A percentile compares a stretch with the other conserved stretches of the same genome.
Evolutionary conservation across 1,139 yeast species (phyloP).

Genomic region (Saccharomycopsis hybrid): DNA sequence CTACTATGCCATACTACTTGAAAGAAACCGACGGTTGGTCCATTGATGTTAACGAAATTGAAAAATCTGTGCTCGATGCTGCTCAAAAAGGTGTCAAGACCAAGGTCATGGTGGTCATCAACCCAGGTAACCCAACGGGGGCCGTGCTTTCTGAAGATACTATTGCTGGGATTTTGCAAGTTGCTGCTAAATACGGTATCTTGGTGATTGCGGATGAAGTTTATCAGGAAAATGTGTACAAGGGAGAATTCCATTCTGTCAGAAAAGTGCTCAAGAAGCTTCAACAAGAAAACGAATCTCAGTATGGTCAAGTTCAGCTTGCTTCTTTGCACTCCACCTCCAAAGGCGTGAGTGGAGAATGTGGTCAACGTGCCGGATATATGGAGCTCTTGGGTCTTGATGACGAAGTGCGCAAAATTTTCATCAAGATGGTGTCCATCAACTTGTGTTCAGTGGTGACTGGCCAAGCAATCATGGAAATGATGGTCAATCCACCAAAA

Average conservation of each 20-base stretch:
- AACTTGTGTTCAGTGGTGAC: constrained; percentile 89
- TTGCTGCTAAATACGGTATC: constrained; percentile 79
- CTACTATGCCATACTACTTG: constrained; percentile 81
- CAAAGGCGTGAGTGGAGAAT: constrained; percentile 95
- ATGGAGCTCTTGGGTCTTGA: constrained; percentile 87
- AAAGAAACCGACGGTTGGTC: constrained; percentile 83
- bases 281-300: constrained; percentile 43
- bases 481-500: constrained; percentile 89
- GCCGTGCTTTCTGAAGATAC: constrained; percentile 60
- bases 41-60: constrained; percentile 64
- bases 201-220: constrained; percentile 97
- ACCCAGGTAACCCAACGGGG: constrained; percentile 98
- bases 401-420: constrained; percentile 58
- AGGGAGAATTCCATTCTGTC: constrained; percentile 57
- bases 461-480: constrained; percentile 87
- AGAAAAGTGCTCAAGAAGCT: constrained; percentile 62
- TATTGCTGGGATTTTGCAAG: constrained; percentile 61
- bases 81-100: constrained; percentile 52
- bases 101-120: constrained; percentile 82
- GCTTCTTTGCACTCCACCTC: constrained; percentile 95
- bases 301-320: constrained; percentile 68
- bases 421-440: constrained; percentile 82
- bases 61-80: constrained; percentile 47
- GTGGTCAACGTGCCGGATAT: constrained; percentile 99
- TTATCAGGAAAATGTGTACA: constrained; percentile 84